Conservation (phyloP, 768 basidiomycete species). For the Suillus paluster region DNA sequence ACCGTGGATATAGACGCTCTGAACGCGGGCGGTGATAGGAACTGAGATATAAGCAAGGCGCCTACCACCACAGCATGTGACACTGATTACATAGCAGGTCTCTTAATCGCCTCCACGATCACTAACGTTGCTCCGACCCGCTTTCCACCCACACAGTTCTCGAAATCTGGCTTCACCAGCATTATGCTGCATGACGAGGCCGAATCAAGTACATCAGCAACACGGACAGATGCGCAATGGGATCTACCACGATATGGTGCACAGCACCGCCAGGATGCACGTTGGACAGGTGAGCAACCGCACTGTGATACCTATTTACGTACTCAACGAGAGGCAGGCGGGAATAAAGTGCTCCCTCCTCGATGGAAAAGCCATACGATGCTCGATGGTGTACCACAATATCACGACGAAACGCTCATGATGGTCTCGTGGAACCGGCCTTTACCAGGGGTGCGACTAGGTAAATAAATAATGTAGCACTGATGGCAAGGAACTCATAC, state of each 20-base stretch:
- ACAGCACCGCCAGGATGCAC: too few species aligned
- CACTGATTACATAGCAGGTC: background rate
- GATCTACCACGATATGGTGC: background rate
- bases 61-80: background rate
- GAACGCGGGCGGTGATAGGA: too few species aligned
- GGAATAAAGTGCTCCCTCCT: background rate
- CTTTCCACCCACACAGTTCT: too few species aligned
- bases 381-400: background rate
- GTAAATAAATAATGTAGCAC: background rate
- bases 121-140: too few species aligned
- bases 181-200: background rate
- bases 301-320: background rate
- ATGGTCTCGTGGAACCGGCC: background rate
- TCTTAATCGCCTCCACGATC: background rate
- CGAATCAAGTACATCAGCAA: background rate
- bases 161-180: too few species aligned
- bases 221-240: too few species aligned
- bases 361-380: background rate
- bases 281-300: background rate
- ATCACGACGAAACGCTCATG: background rate
- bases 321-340: background rate
- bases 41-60: too few species aligned
- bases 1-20: too few species aligned
- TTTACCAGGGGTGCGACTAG: conserved; percentile 1
- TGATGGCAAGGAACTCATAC: background rate